Evolutionary conservation across 2,329 filamentous ascomycete species (phyloP).

Genomic region (Dryadomyces quercivorus): DNA sequence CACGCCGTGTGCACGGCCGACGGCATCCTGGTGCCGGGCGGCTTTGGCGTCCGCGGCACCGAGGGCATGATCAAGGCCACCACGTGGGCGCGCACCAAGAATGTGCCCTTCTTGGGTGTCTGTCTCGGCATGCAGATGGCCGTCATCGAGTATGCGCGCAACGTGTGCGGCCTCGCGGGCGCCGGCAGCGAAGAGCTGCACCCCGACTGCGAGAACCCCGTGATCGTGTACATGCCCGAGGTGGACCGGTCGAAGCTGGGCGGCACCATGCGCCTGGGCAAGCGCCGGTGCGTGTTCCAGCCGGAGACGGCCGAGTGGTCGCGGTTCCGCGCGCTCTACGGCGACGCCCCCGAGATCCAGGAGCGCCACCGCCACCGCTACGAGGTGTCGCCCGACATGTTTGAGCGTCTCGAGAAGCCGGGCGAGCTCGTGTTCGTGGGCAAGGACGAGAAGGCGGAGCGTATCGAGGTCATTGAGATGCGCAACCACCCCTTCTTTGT

Average conservation of each 20-base stretch:
- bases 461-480: constrained; percentile 69
- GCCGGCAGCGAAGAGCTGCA: constrained; percentile 46
- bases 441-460: constrained; percentile 59
- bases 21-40: constrained; percentile 58
- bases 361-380: constrained; percentile 73
- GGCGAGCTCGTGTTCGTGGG: constrained; percentile 57
- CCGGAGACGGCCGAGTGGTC: constrained; percentile 53
- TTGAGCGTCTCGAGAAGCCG: constrained; percentile 46
- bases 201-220: constrained; percentile 47
- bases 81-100: constrained; percentile 76
- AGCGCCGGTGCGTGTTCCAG: constrained; percentile 60
- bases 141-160: constrained; percentile 76
- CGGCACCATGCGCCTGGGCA: constrained; percentile 67
- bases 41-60: constrained; percentile 70
- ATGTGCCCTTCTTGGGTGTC: constrained; percentile 74
- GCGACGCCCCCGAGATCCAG: constrained; percentile 32
- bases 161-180: constrained; percentile 51
- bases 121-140: constrained; percentile 90
- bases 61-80: constrained; percentile 84
- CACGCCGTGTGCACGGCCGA: constrained; percentile 58
- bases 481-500: constrained; percentile 65
- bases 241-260: constrained; percentile 48
- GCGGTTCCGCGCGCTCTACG: constrained; percentile 57
- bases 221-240: constrained; percentile 90
- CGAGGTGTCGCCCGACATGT: constrained; percentile 64